Evolutionary conservation across 805 yeast species (phyloP).

Genomic region (Yamadazyma philogaea): DNA sequence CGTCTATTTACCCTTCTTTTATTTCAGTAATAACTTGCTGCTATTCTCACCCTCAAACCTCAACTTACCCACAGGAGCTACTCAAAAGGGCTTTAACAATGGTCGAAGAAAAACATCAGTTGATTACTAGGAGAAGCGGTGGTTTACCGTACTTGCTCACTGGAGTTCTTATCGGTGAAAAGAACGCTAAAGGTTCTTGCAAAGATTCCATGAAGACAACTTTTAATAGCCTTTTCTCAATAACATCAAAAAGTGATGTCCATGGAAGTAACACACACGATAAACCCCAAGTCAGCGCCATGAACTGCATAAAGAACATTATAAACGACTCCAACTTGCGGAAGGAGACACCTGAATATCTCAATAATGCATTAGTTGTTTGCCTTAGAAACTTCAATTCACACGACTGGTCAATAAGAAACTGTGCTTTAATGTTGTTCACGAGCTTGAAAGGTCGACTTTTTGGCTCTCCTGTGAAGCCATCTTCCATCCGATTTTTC

Average conservation of each 20-base stretch:
- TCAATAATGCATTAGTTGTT: slow-evolving; percentile 57
- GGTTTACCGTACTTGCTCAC: slow-evolving; percentile 82
- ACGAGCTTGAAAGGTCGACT: slow-evolving; percentile 77
- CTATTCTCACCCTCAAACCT: slow-evolving; percentile 22
- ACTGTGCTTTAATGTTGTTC: slow-evolving; percentile 91
- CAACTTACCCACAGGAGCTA: slow-evolving; percentile 33
- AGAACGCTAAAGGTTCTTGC: slow-evolving; percentile 23
- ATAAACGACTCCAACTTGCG: slow-evolving; percentile 71
- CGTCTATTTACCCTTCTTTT: slow-evolving; percentile 82
- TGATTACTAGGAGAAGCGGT: slow-evolving; percentile 86
- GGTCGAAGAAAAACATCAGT: slow-evolving; percentile 57
- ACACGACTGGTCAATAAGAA: slow-evolving; percentile 79
- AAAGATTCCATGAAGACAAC: slow-evolving; percentile 43
- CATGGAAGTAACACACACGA: slow-evolving; percentile 55
- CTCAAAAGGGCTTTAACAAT: slow-evolving; percentile 50
- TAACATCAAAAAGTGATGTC: slow-evolving; percentile 54
- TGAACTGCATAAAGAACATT: slow-evolving; percentile 75
- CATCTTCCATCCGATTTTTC: slow-evolving; percentile 69
- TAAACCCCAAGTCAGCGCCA: slow-evolving; percentile 91
- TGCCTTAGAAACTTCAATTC: slow-evolving; percentile 64
- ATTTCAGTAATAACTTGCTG: slow-evolving; percentile 63
- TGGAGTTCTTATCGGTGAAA: slow-evolving; percentile 58
- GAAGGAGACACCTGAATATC: slow-evolving; percentile 45
- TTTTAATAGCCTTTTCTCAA: slow-evolving; percentile 46
- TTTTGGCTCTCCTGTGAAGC: slow-evolving; percentile 56